Evolutionary conservation across 208 protist species (phyloP), one percentile per base, ranked within the genome.

Genomic region (Trypanosoma caninum): DNA sequence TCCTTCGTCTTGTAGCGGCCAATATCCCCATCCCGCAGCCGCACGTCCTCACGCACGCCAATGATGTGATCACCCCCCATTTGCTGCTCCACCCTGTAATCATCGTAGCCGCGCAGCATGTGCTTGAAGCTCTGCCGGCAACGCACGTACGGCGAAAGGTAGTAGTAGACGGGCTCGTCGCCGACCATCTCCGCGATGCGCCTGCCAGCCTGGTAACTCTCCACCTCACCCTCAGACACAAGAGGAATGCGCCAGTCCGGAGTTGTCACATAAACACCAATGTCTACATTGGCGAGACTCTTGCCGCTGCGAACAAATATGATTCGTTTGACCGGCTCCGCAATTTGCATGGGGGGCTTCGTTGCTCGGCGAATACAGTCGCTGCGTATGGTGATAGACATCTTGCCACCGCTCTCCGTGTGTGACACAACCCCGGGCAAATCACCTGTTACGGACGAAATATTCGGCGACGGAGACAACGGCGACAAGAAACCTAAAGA

Each of bases 171-270:
- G 6, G 79, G 77, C 40, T 95, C 89, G 30, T 89, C 64, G 0
- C 87, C 84, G 3, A 94, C 55, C 22, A 94, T 44, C 44, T 82
- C 73, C 1, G 80, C 78, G n/a, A 98, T 56, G 37, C 76, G 58
- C 11, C 68, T 61, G 0, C 94, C 94, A 6, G 90, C 78, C 25
- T 63, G 61, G 18, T 80, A 56, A 23, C 77, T 78, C 74, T 96
- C 77, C 28, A 62, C 56, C 28, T 81, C 74, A 27, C 94, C 94
- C 22, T 81, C 72, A 42, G 80, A 62, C 2, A 89, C 79, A 22
- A 97, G 78, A 1, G 76, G 74, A 67, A 97, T 96, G 57, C 91
- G 75, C 87, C 87, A 97, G 72, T 97, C 94, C 0, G 91, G 89
- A 2, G 75, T 92, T 30, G 61, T 58, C 34, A 91, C 80, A 62